These are phyloP conservation scores for Colletotrichum truncatum DNA, from an alignment of 2,329 filamentous ascomycete species.

Conservation along the genomic window DNA sequence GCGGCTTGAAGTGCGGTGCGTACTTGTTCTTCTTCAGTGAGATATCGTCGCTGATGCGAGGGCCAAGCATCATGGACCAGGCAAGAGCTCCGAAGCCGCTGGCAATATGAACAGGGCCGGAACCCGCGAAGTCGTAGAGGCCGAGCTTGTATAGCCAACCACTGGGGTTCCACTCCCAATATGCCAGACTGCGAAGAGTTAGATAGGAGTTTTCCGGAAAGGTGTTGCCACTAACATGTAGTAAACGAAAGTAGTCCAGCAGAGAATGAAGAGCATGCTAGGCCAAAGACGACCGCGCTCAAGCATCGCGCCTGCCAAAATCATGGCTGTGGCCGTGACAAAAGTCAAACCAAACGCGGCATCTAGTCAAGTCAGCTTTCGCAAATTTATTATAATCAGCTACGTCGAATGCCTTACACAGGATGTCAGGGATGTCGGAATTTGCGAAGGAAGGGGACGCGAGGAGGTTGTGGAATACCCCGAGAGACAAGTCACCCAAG, in stretches of 20 bases:
- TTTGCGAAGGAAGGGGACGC: conserved; percentile 47
- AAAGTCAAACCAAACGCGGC: conserved; percentile 48
- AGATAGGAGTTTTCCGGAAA: neutral
- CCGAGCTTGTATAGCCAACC: conserved; percentile 72
- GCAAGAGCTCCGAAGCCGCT: conserved; percentile 71
- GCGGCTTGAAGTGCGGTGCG: conserved; percentile 55
- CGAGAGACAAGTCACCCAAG: conserved; percentile 45
- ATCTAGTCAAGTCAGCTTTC: conserved; percentile 31
- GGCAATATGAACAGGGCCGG: conserved; percentile 72
- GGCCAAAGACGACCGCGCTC: conserved; percentile 46
- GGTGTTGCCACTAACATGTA: conserved; percentile 43
- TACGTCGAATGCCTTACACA: too few relatives aligned
- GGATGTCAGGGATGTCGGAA: conserved; percentile 45
- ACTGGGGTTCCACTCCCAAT: conserved; percentile 74
- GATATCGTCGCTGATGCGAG: conserved; percentile 58
- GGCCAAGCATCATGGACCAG: conserved; percentile 71
- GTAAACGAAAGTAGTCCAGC: conserved; percentile 73
- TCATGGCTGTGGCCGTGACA: conserved; percentile 49
- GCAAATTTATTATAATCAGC: too few relatives aligned
- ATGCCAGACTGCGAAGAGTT: conserved; percentile 55
- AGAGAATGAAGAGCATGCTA: conserved; percentile 70
- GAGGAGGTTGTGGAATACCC: conserved; percentile 45
- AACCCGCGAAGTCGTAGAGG: conserved; percentile 68
- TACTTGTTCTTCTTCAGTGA: conserved; percentile 52
- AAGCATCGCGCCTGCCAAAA: conserved; percentile 48